phyloP scores from a whole-genome alignment of 495 filamentous ascomycete genomes.

The Amniculicola lignicola region DNA sequence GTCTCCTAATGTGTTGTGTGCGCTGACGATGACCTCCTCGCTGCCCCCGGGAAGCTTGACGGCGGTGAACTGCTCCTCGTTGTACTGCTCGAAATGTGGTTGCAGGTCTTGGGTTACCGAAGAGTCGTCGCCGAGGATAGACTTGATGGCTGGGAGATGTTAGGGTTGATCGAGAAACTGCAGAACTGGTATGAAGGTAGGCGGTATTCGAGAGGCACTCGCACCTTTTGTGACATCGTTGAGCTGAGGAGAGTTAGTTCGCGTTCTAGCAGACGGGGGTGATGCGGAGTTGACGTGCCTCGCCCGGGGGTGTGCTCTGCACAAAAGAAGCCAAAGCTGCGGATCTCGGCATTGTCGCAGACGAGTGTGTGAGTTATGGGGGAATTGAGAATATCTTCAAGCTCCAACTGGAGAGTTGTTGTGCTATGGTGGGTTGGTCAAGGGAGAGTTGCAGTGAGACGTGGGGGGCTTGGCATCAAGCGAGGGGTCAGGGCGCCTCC shows the following conservation, averaged over 20 bases:
- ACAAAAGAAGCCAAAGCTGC: slow-evolving; percentile 68
- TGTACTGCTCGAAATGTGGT: slow-evolving; percentile 91
- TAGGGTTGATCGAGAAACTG: background rate
- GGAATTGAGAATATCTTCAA: too few species aligned
- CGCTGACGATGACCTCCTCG: slow-evolving; percentile 79
- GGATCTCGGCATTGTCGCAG: slow-evolving; percentile 35
- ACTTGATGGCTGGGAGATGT: slow-evolving; percentile 71
- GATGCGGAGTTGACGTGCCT: slow-evolving; percentile 59
- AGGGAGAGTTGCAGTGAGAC: too few species aligned
- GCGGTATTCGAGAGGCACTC: slow-evolving; percentile 10
- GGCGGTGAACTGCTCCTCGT: slow-evolving; percentile 85
- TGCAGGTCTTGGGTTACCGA: slow-evolving; percentile 65
- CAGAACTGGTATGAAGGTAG: too few species aligned
- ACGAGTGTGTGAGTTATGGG: too few species aligned
- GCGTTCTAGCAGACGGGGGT: background rate
- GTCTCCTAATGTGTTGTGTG: slow-evolving; percentile 72
- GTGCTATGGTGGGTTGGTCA: too few species aligned
- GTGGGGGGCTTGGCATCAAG: too few species aligned
- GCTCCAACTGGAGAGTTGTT: too few species aligned
- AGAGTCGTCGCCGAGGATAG: slow-evolving; percentile 69
- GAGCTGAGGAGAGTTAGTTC: slow-evolving; percentile 53
- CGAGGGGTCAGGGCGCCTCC: too few species aligned
- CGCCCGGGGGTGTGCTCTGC: slow-evolving; percentile 91
- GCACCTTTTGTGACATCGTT: slow-evolving; percentile 87
- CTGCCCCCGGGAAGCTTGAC: slow-evolving; percentile 84